Base-by-base conservation (phyloP, 345 rosid genomes). In the Aquilaria sinensis region DNA sequence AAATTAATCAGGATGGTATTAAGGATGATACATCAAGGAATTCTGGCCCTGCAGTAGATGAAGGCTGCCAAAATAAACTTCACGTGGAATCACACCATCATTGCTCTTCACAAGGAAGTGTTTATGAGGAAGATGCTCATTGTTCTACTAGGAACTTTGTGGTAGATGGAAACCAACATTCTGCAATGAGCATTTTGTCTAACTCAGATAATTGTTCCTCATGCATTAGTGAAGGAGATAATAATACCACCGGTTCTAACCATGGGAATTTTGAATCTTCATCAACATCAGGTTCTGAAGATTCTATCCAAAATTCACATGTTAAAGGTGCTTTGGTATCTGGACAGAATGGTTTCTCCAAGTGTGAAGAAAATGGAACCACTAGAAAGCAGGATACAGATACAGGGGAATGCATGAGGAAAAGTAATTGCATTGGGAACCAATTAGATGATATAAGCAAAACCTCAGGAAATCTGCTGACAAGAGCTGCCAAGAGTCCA, bases 121-220 rank as follows among this genome's bases (percentile, higher is more conserved):
- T 68, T 62, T 65, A 58, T 60, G 74, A 70, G 57, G 85, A 70
- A 61, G 66, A 65, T 13, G 57, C 61, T 32, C 70, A 66, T 2
- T 71, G 73, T 74, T 76, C 64, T 47, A 52, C 48, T 14, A 72
- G 66, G 52, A 69, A 61, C 51, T 53, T 58, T 14, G 10, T 50
- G 33, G 49, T 43, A 37, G 68, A 60, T 47, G 72, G 69, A 66
- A 72, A 58, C 14, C 73, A 69, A 56, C 82, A 86, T 72, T 73
- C 74, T 33, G 48, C 62, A 64, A 72, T 64, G 56, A 77, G 78
- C 60, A 78, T 84, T 66, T 70, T 77, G 62, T 82, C 96, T 37
- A 88, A 71, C 72, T 88, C 90, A 50, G 93, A 85, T 63, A 85
- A 86, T 74, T 85, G 96, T 78, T 90, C 93, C 33, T 85, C 90